A percentile compares a stretch with the other conserved stretches of the same genome.
Evolutionary conservation across 345 rosid genomes (phyloP).

Genomic region (Carallia brachiata): DNA sequence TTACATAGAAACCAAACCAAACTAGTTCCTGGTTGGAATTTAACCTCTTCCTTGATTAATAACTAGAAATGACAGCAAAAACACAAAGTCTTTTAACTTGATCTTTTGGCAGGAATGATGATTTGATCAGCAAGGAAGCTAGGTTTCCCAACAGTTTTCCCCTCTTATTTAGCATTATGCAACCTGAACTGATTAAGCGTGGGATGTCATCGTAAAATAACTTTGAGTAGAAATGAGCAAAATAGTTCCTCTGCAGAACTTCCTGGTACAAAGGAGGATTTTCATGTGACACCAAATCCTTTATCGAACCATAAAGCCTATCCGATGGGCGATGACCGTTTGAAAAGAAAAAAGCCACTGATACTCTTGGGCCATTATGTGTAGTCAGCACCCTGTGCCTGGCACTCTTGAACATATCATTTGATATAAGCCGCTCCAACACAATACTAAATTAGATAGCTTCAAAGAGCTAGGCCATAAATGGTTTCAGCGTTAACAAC

Average conservation of each 20-base stretch:
- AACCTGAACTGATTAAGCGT: neutral
- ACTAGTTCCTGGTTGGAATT: no score
- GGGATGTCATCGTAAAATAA: neutral
- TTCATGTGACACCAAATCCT: slow-evolving; percentile 17
- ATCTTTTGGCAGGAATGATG: no score
- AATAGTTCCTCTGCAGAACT: slow-evolving; percentile 8
- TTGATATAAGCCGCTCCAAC: slow-evolving; percentile 17
- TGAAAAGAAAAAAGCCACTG: slow-evolving; percentile 23
- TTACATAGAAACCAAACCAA: no score
- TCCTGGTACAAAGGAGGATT: slow-evolving; percentile 27
- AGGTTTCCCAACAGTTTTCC: no score
- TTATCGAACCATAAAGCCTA: slow-evolving; percentile 21
- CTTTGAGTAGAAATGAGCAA: neutral
- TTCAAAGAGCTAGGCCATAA: neutral
- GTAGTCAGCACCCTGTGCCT: slow-evolving; percentile 29
- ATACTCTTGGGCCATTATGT: slow-evolving; percentile 20
- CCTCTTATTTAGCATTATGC: neutral
- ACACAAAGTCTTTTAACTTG: no score
- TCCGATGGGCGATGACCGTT: neutral
- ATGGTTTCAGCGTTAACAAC: neutral
- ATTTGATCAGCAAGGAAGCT: no score
- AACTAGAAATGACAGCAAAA: no score
- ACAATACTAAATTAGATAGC: neutral
- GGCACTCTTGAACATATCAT: slow-evolving; percentile 19
- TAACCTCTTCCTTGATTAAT: no score